Evolutionary conservation across 768 basidiomycete species (phyloP).

Genomic region (Dictyophora rubrovolvata): DNA sequence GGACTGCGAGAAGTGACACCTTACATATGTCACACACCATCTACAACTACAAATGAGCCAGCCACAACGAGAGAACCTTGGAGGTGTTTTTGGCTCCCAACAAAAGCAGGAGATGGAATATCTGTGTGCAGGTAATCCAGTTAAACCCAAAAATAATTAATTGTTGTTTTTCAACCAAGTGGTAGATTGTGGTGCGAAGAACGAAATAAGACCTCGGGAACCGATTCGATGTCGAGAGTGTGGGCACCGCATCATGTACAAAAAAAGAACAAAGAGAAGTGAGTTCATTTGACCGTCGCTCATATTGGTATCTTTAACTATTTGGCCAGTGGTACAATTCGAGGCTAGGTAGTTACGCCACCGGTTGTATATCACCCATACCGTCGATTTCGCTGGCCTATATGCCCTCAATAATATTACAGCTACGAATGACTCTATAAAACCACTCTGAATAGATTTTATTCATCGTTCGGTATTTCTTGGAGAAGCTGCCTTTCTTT

Average conservation of each 20-base stretch:
- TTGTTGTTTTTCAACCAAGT: background rate
- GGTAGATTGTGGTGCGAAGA: conserved; percentile 84
- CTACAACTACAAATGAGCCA: conserved; percentile 27
- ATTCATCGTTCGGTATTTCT: background rate
- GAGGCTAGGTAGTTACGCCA: conserved; percentile 53
- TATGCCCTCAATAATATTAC: no score
- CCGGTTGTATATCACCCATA: background rate
- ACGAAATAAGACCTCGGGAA: conserved; percentile 83
- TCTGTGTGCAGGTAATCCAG: conserved; percentile 60
- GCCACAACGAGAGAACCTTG: conserved; percentile 17
- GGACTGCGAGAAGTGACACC: no score
- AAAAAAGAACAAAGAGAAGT: conserved; percentile 93
- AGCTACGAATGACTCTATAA: no score
- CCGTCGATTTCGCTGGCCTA: background rate
- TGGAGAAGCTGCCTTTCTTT: conserved; percentile 9
- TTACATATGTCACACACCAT: background rate
- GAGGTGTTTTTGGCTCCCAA: conserved; percentile 11
- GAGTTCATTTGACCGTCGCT: conserved; percentile 24
- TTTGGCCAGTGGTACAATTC: conserved; percentile 66
- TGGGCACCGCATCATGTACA: conserved; percentile 98
- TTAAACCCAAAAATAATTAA: background rate
- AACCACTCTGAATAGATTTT: background rate
- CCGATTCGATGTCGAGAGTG: conserved; percentile 95
- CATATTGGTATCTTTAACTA: background rate
- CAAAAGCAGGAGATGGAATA: conserved; percentile 68